These are phyloP conservation scores for Candida sphagnicola DNA, from an alignment of 805 yeast species.

Conservation along the genomic window DNA sequence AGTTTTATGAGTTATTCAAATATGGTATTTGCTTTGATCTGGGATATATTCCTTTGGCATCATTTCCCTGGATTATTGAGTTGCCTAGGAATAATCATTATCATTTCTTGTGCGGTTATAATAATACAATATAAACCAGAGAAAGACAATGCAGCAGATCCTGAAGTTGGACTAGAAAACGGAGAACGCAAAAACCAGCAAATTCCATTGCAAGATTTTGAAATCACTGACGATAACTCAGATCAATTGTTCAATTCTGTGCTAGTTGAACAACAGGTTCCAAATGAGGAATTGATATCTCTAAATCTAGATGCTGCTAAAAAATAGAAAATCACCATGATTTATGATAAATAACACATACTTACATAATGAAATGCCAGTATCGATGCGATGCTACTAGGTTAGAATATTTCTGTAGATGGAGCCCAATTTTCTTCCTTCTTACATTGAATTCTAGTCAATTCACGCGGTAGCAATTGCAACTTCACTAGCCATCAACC, in stretches of 20 bases:
- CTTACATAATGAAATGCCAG: neutral
- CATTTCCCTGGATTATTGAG: constrained; percentile 71
- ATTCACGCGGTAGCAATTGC: no score
- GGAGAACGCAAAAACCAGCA: constrained; percentile 11
- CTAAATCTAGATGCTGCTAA: neutral
- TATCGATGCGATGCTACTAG: no score
- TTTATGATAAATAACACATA: neutral
- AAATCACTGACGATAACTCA: constrained; percentile 23
- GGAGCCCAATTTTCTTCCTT: neutral
- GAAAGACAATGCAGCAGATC: neutral
- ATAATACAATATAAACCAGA: constrained; percentile 28
- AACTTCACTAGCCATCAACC: constrained; percentile 1
- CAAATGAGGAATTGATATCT: neutral
- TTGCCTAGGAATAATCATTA: constrained; percentile 62
- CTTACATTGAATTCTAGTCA: no score
- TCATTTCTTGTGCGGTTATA: constrained; percentile 59
- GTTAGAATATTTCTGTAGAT: no score
- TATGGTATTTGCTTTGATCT: constrained; percentile 72
- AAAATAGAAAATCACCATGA: neutral
- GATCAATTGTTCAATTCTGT: no score
- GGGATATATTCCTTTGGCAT: constrained; percentile 70
- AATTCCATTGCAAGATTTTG: constrained; percentile 26
- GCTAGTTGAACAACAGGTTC: no score
- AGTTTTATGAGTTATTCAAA: constrained; percentile 73
- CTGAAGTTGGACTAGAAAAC: neutral